Percentiles rank a stretch among this genome's conserved stretches.
Evolutionary conservation across 768 basidiomycete species (phyloP).

Genomic region (Amanita brunnescens): DNA sequence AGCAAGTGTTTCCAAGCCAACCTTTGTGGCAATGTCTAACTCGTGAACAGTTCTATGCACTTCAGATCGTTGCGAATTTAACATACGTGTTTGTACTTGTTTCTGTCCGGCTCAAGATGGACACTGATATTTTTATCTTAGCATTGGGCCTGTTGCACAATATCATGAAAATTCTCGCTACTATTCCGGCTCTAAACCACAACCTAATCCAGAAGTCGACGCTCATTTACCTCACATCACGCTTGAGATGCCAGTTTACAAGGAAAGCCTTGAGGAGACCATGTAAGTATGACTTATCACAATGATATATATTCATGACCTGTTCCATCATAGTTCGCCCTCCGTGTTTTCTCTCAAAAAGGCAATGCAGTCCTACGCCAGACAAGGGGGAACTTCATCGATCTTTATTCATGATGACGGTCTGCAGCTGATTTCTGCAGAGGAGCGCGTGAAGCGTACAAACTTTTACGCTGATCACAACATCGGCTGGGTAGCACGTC

Average conservation of each 20-base stretch:
- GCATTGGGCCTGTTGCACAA: constrained; percentile 78
- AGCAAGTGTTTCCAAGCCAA: constrained; percentile 29
- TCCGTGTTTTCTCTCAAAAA: constrained; percentile 74
- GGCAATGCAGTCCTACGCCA: constrained; percentile 86
- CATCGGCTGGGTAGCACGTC: constrained; percentile 81
- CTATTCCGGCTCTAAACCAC: constrained; percentile 64
- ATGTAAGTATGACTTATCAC: constrained; percentile 45
- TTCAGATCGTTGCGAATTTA: constrained; percentile 58
- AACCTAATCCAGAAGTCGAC: constrained; percentile 55
- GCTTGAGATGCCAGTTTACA: constrained; percentile 83
- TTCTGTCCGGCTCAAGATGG: constrained; percentile 34
- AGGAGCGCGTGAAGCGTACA: constrained; percentile 58
- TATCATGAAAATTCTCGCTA: constrained; percentile 79
- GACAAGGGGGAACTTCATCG: constrained; percentile 77
- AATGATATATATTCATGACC: neutral
- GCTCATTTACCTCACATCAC: constrained; percentile 63
- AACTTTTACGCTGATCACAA: constrained; percentile 69
- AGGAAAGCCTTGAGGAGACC: constrained; percentile 72
- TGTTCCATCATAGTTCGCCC: constrained; percentile 46
- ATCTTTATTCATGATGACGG: constrained; percentile 85
- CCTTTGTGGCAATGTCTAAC: neutral
- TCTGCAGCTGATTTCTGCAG: constrained; percentile 53
- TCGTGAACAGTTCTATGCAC: constrained; percentile 56
- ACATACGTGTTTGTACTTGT: constrained; percentile 47
- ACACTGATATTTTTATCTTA: constrained; percentile 48